Evolutionary conservation across 164 flowering plant genomes (phyloP).

Genomic region (Piper longum): DNA sequence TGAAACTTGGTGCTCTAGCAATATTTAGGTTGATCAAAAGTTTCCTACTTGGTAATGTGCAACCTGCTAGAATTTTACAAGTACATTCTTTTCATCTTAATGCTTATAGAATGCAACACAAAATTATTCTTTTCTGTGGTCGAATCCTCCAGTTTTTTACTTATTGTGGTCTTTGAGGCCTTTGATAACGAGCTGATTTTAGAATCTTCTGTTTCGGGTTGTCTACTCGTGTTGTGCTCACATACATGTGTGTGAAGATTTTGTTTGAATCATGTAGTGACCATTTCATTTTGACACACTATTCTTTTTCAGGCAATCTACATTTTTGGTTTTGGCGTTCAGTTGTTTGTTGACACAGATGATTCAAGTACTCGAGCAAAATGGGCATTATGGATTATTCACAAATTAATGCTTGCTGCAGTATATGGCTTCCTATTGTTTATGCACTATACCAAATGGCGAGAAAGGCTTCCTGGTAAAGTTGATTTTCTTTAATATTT

Average conservation of each 20-base stretch:
- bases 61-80: no score
- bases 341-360: conserved; percentile 46
- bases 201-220: no score
- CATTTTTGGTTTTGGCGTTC: conserved; percentile 66
- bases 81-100: neutral
- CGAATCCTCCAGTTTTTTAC: no score
- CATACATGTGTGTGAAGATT: neutral
- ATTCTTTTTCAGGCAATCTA: conserved; percentile 43
- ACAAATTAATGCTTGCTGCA: conserved; percentile 49
- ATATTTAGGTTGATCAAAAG: no score
- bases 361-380: conserved; percentile 32
- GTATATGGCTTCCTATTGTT: conserved; percentile 52
- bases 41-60: no score
- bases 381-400: conserved; percentile 62
- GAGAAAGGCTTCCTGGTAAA: conserved; percentile 76
- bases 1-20: no score
- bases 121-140: neutral
- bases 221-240: neutral
- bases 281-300: neutral
- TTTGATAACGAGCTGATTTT: no score
- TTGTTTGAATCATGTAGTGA: neutral
- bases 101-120: neutral
- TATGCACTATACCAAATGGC: conserved; percentile 72
- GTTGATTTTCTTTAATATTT: neutral
- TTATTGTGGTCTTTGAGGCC: no score